phyloP scores from a whole-genome alignment of 2,329 filamentous ascomycete species.

The Ambrosiella cleistominuta region DNA sequence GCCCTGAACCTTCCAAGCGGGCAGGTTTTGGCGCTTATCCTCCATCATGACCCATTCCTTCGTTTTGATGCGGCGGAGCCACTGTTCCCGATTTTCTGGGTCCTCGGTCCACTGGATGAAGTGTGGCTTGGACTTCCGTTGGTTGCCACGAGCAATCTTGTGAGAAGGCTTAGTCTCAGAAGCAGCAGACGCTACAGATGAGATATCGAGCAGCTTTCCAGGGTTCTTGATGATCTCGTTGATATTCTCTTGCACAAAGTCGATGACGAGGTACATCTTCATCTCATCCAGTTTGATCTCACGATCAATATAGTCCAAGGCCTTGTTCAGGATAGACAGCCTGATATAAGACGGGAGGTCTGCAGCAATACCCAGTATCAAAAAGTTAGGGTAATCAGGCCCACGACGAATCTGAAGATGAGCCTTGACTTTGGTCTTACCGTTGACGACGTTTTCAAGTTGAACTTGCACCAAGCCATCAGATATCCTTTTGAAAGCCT shows the following conservation, averaged over 20 bases:
- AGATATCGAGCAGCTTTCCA: constrained; percentile 68
- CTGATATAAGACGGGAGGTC: constrained; percentile 83
- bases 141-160: constrained; percentile 15
- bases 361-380: constrained; percentile 51
- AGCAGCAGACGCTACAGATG: constrained; percentile 53
- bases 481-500: constrained; percentile 45
- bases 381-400: constrained; percentile 52
- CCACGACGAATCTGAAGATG: constrained; percentile 52
- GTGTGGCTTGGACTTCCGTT: constrained; percentile 7
- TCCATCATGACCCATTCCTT: constrained; percentile 56
- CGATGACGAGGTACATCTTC: constrained; percentile 70
- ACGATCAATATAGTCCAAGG: constrained; percentile 51
- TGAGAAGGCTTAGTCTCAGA: constrained; percentile 29
- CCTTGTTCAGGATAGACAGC: constrained; percentile 66
- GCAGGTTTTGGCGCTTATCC: constrained; percentile 51
- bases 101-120: constrained; percentile 20
- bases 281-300: constrained; percentile 69
- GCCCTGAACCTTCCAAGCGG: constrained; percentile 73
- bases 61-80: constrained; percentile 41
- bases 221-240: constrained; percentile 70
- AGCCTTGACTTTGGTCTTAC: constrained; percentile 34
- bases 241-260: constrained; percentile 80
- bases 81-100: constrained; percentile 43
- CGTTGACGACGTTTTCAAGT: constrained; percentile 39
- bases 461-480: constrained; percentile 51